Percentiles rank a stretch among this genome's conserved stretches.
phyloP scores from a whole-genome alignment of 129 eudicot species.

The Artemisia annua region DNA sequence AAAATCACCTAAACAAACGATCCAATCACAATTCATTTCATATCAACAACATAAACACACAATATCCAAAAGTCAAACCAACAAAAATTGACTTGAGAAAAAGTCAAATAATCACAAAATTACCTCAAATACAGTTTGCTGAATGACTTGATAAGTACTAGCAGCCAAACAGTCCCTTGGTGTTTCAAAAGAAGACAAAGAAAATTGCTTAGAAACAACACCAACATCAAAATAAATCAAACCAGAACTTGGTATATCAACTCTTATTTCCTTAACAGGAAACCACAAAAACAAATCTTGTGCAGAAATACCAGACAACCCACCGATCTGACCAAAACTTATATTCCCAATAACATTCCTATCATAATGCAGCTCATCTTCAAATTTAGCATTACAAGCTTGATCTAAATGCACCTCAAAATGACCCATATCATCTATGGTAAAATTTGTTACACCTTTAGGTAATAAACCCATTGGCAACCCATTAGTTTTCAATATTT shows the following conservation, averaged over 20 bases:
- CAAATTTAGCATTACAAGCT: conserved; percentile 80
- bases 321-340: conserved; percentile 66
- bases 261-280: conserved; percentile 74
- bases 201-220: conserved; percentile 86
- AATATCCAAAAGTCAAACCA: conserved; percentile 15
- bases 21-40: background rate
- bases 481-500: conserved; percentile 48
- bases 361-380: conserved; percentile 84
- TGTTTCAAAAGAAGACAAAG: conserved; percentile 73
- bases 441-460: conserved; percentile 68
- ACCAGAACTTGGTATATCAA: conserved; percentile 84
- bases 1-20: background rate
- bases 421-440: conserved; percentile 46
- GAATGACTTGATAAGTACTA: conserved; percentile 31
- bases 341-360: conserved; percentile 60
- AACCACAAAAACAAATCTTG: conserved; percentile 94
- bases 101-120: conserved; percentile 12
- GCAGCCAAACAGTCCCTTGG: conserved; percentile 83
- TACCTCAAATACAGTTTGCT: conserved; percentile 35
- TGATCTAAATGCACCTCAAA: conserved; percentile 73
- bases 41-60: background rate
- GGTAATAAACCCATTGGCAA: conserved; percentile 82
- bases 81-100: conserved; percentile 5
- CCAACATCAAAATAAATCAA: conserved; percentile 89
- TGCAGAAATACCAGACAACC: conserved; percentile 77